Evolutionary conservation across 1,284 basidiomycete species (phyloP).

Genomic region (Ganoderma resinaceum): DNA sequence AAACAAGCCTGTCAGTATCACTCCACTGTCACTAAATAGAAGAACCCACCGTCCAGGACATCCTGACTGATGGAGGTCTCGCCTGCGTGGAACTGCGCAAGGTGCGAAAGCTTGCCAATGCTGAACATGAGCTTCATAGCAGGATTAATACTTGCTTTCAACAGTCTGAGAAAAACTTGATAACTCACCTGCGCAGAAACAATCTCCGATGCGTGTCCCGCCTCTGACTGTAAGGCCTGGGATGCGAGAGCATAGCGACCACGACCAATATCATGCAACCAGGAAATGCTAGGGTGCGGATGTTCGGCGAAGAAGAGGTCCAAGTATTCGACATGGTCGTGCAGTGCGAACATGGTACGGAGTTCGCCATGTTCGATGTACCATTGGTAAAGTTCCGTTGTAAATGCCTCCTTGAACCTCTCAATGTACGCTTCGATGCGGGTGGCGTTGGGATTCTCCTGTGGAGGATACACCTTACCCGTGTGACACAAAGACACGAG

Average conservation of each 20-base stretch:
- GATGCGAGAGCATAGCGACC: slow-evolving; percentile 73
- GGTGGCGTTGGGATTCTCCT: slow-evolving; percentile 64
- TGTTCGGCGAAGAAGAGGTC: slow-evolving; percentile 78
- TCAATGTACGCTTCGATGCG: slow-evolving; percentile 80
- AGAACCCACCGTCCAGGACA: slow-evolving; percentile 59
- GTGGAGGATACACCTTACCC: slow-evolving; percentile 65
- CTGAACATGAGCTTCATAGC: slow-evolving; percentile 82
- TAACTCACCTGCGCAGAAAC: slow-evolving; percentile 75
- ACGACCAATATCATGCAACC: slow-evolving; percentile 90
- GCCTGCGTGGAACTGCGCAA: slow-evolving; percentile 78
- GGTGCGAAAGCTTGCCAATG: slow-evolving; percentile 87
- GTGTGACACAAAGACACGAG: slow-evolving; percentile 85
- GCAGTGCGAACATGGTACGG: slow-evolving; percentile 76
- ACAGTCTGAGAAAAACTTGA: neutral
- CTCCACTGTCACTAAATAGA: neutral
- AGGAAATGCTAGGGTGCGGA: slow-evolving; percentile 75
- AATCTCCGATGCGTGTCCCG: slow-evolving; percentile 63
- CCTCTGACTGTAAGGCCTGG: slow-evolving; percentile 66
- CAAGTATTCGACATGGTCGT: slow-evolving; percentile 68
- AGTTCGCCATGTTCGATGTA: slow-evolving; percentile 83
- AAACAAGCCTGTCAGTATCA: slow-evolving; percentile 16
- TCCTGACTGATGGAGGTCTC: slow-evolving; percentile 51
- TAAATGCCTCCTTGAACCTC: slow-evolving; percentile 85
- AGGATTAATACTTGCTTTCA: neutral
- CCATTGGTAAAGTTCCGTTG: slow-evolving; percentile 88